Evolutionary conservation across 257 asterid species (phyloP).

Genomic region (Henckelia pumila): DNA sequence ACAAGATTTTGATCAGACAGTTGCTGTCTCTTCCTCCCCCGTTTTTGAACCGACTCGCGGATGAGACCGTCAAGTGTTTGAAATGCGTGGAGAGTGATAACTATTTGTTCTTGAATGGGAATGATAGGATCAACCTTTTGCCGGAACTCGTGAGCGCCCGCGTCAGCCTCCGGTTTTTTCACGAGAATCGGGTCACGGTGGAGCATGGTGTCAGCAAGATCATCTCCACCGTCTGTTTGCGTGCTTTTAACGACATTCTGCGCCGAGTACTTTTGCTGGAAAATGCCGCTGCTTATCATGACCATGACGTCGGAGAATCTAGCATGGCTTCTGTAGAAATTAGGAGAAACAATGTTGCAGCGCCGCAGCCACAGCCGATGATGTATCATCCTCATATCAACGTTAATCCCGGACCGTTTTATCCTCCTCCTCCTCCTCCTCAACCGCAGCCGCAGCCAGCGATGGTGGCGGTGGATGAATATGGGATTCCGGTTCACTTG

Average conservation of each 20-base stretch:
- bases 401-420: neutral
- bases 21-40: constrained; percentile 33
- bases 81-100: constrained; percentile 33
- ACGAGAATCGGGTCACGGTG: constrained; percentile 37
- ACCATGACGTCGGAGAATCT: constrained; percentile 12
- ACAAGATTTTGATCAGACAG: constrained; percentile 25
- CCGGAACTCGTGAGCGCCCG: constrained; percentile 27
- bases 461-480: no score
- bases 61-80: constrained; percentile 47
- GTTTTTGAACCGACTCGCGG: constrained; percentile 32
- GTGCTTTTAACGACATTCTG: constrained; percentile 52
- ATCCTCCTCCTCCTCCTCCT: neutral
- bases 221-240: constrained; percentile 33
- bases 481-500: neutral
- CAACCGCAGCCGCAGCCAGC: neutral
- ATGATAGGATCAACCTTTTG: constrained; percentile 17
- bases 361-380: no score
- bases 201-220: constrained; percentile 26
- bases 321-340: neutral
- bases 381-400: neutral
- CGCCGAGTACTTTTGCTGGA: neutral
- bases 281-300: neutral
- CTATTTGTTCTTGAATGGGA: constrained; percentile 1
- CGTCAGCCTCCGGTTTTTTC: constrained; percentile 32
- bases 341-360: neutral